A percentile compares a stretch with the other conserved stretches of the same genome.
Evolutionary conservation across 192 early-diverging fungal species (phyloP).

Genomic region (Chytriomyces confervae): DNA sequence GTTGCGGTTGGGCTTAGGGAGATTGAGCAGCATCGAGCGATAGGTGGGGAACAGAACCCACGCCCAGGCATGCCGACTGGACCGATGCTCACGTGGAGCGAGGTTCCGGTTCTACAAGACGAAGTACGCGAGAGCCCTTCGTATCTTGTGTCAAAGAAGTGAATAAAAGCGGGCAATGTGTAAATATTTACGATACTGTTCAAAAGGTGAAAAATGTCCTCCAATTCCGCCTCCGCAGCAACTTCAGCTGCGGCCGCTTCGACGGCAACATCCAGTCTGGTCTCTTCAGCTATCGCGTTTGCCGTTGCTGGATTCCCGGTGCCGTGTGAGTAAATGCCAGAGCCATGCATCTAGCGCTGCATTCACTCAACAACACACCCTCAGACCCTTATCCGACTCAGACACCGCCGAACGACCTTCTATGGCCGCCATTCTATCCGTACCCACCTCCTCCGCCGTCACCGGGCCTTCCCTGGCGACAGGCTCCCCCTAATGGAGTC

Average conservation of each 20-base stretch:
- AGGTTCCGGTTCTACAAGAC: not conserved
- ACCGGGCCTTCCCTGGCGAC: not conserved
- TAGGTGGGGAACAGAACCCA: not conserved
- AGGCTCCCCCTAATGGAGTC: not conserved
- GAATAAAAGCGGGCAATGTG: not conserved
- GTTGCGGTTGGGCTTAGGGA: not conserved
- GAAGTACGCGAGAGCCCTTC: not conserved
- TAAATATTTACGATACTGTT: no score
- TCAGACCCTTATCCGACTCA: not conserved
- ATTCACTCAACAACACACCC: not conserved
- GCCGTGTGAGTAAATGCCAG: not conserved
- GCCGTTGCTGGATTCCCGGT: not conserved
- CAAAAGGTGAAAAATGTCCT: not conserved
- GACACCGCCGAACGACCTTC: not conserved
- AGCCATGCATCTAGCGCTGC: not conserved
- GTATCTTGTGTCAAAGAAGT: not conserved
- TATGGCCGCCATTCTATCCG: not conserved
- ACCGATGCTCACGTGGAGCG: not conserved
- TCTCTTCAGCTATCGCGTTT: not conserved
- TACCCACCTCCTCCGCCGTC: not conserved
- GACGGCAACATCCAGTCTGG: not conserved
- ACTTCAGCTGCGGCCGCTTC: not conserved
- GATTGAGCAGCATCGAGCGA: not conserved
- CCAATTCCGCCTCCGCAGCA: not conserved
- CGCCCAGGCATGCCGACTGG: not conserved